Evolutionary conservation across 2,329 filamentous ascomycete species (phyloP), one percentile per base, ranked within the genome.

Genomic region (Fusarium fracticaudum): DNA sequence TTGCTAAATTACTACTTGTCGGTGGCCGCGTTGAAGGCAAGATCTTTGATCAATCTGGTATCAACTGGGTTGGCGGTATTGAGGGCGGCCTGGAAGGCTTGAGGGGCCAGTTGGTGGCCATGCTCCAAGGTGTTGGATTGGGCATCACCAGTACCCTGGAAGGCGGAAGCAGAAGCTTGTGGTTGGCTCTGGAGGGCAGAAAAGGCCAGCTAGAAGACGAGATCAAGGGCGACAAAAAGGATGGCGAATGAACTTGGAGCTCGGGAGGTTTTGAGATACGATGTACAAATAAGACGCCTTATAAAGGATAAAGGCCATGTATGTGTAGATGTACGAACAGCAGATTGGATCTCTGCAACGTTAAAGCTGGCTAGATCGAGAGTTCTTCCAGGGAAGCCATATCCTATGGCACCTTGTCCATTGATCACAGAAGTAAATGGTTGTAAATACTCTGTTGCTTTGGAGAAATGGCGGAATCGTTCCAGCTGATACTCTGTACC

Each of bases 21-120:
- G 96, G 95, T 60, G 95, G 95, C 20, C 88, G 96, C 59, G 89
- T 98, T 37, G 96, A 99, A 80, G 93, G 93, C 72, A 92, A 91
- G 82, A 90, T 94, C 38, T 95, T 98, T 78, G 95, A 98, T 80
- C 83, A 89, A 53, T 91, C 92, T 17, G 93, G 93, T 62, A 82
- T 91, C 57, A 86, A 84, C 76, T 90, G 88, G 88, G 86, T 91
- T 38, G 89, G 94, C 65, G 88, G 92, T 41, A 97, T 98, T 77
- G 87, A 93, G 75, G 94, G 94, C 68, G 94, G 95, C 44, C 82
- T 98, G 72, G 92, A 94, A 44, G 93, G 93, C 9, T 86, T 99
- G 79, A 89, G 94, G 74, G 92, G 91, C 55, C 93, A 97, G 85
- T 87, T 99, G 69, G 91, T 98, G 60, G 86, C 86, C 72, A 89